These are phyloP conservation scores for Talaromyces pinophilus DNA, from an alignment of 2,329 filamentous ascomycete genomes.

Conservation along the genomic window DNA sequence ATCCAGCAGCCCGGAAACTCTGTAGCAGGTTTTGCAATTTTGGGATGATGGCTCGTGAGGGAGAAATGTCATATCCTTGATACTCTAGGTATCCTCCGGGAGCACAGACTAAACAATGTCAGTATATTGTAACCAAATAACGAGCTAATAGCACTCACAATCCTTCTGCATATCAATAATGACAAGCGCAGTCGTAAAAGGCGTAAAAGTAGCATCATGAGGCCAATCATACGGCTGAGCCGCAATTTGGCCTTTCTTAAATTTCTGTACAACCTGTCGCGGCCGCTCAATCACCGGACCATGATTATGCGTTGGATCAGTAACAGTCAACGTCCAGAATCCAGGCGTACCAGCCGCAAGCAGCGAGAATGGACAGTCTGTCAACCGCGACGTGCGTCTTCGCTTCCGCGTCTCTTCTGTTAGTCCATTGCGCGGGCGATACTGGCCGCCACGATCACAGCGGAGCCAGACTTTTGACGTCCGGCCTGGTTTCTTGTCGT, in stretches of 20 bases:
- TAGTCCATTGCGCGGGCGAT: constrained; percentile 47
- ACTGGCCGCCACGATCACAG: constrained; percentile 48
- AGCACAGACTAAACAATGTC: constrained; percentile 42
- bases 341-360: constrained; percentile 47
- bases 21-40: constrained; percentile 43
- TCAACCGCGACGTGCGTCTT: constrained; percentile 45
- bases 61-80: constrained; percentile 48
- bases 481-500: constrained; percentile 48
- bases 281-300: constrained; percentile 46
- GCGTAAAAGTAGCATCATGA: constrained; percentile 47
- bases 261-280: constrained; percentile 44
- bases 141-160: constrained; percentile 35
- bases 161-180: constrained; percentile 54
- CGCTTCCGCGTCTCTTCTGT: constrained; percentile 49
- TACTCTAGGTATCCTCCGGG: constrained; percentile 49
- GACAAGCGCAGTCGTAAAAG: constrained; percentile 49
- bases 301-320: constrained; percentile 47
- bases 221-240: constrained; percentile 50
- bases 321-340: constrained; percentile 46
- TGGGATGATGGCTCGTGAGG: constrained; percentile 43
- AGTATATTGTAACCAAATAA: constrained; percentile 2
- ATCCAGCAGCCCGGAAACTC: constrained; percentile 42
- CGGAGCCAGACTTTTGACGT: constrained; percentile 49
- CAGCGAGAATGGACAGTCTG: constrained; percentile 50
- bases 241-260: constrained; percentile 47